A percentile compares a stretch with the other conserved stretches of the same genome.
Evolutionary conservation across 169 alveolate genomes (phyloP).

Genomic region (Cryptosporidium andersoni): DNA sequence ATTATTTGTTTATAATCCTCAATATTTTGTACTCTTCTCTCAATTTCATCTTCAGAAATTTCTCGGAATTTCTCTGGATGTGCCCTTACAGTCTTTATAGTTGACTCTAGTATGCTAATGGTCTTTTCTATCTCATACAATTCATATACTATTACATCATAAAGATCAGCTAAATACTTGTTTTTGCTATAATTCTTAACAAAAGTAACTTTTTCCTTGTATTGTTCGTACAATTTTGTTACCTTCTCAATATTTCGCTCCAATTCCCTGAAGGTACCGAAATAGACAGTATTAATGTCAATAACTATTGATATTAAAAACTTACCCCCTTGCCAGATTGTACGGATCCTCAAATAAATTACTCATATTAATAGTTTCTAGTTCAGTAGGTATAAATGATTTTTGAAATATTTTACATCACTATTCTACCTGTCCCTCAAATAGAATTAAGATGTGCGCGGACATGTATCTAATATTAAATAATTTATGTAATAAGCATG

Average conservation of each 20-base stretch:
- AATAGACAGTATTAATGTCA: not conserved
- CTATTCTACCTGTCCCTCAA: no score
- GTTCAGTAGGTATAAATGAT: no score
- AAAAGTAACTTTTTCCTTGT: not conserved
- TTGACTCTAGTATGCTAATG: conserved; percentile 5
- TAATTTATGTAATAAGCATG: no score
- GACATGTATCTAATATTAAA: no score
- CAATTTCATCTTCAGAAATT: conserved; percentile 26
- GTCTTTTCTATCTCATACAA: not conserved
- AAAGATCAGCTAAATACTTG: not conserved
- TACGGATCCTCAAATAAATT: conserved; percentile 25
- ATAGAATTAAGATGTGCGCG: no score
- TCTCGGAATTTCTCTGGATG: conserved; percentile 32
- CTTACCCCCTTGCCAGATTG: conserved; percentile 52
- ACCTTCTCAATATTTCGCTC: conserved; percentile 15
- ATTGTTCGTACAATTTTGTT: not conserved
- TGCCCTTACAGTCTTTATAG: not conserved
- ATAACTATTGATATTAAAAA: not conserved
- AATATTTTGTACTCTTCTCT: conserved; percentile 22
- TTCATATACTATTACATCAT: conserved; percentile 1
- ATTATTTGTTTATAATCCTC: not conserved
- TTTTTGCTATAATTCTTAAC: not conserved
- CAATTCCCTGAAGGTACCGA: conserved; percentile 26
- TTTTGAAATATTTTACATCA: no score
- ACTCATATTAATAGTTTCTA: no score